Conservation (phyloP, 768 basidiomycete species). For the Brasilioporus rufonigricans region DNA sequence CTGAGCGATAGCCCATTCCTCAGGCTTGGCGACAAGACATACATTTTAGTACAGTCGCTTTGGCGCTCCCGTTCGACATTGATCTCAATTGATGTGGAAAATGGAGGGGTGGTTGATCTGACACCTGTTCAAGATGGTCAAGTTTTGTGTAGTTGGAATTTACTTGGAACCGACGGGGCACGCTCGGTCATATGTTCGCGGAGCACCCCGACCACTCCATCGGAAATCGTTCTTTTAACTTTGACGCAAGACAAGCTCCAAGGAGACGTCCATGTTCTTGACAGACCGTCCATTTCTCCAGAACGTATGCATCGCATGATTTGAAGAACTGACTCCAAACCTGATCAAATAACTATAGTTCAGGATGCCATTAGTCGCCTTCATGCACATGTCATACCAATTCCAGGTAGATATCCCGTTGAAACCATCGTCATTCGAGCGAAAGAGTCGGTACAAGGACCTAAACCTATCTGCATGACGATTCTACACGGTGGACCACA, state of each 20-base stretch:
- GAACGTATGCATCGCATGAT: conserved; percentile 33
- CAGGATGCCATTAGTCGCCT: conserved; percentile 40
- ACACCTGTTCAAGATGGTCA: conserved; percentile 12
- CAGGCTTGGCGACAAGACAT: conserved; percentile 8
- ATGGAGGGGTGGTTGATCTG: conserved; percentile 40
- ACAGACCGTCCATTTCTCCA: conserved; percentile 39
- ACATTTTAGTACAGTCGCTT: conserved; percentile 41
- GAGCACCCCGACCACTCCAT: conserved; percentile 46
- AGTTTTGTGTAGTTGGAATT: conserved; percentile 49
- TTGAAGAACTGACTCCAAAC: not conserved
- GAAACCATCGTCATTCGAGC: conserved; percentile 55
- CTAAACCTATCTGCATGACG: conserved; percentile 46
- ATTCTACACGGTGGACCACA: conserved; percentile 68
- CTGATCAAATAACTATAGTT: conserved; percentile 33
- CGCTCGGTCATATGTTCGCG: conserved; percentile 45
- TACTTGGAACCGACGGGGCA: conserved; percentile 48
- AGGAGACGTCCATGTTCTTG: conserved; percentile 39
- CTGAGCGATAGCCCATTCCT: conserved; percentile 45
- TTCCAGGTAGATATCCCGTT: conserved; percentile 48
- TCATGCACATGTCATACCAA: conserved; percentile 41
- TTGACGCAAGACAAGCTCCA: conserved; percentile 23
- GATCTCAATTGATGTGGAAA: conserved; percentile 41
- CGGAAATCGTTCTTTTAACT: conserved; percentile 49
- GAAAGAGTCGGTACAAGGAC: conserved; percentile 13
- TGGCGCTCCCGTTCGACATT: conserved; percentile 57